phyloP scores from a whole-genome alignment of 1,284 basidiomycete species.

The Microbotryum violaceum region DNA sequence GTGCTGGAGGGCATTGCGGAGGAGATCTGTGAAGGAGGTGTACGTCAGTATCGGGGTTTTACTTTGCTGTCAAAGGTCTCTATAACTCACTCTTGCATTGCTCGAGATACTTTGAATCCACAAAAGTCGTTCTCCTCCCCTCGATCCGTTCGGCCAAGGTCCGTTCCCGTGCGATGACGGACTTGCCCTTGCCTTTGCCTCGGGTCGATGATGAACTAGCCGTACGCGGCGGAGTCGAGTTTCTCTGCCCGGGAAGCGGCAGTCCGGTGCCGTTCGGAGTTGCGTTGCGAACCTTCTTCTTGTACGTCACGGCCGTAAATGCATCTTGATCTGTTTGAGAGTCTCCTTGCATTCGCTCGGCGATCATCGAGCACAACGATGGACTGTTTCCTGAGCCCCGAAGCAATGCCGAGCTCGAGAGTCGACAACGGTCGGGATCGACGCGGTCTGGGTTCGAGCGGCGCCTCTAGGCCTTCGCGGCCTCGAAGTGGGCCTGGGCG shows the following conservation, averaged over 20 bases:
- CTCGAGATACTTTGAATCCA: conserved; percentile 4
- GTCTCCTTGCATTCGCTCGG: not conserved
- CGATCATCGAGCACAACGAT: no score
- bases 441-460: no score
- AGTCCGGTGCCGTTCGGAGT: not conserved
- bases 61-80: no score
- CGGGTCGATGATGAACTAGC: not conserved
- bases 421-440: no score
- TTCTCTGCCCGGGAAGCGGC: no score
- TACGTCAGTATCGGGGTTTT: not conserved
- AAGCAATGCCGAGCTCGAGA: no score
- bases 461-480: no score
- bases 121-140: not conserved
- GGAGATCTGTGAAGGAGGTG: not conserved
- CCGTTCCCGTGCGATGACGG: conserved; percentile 13
- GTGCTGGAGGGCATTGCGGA: conserved; percentile 1
- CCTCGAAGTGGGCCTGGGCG: no score
- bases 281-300: conserved; percentile 10
- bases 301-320: conserved; percentile 23
- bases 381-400: no score
- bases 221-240: no score
- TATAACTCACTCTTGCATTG: conserved; percentile 13
- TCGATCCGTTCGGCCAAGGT: conserved; percentile 18
- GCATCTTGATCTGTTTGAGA: conserved; percentile 5
- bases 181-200: conserved; percentile 19